Conservation (phyloP, 331 rosid species). For the Telfairia occidentalis region DNA sequence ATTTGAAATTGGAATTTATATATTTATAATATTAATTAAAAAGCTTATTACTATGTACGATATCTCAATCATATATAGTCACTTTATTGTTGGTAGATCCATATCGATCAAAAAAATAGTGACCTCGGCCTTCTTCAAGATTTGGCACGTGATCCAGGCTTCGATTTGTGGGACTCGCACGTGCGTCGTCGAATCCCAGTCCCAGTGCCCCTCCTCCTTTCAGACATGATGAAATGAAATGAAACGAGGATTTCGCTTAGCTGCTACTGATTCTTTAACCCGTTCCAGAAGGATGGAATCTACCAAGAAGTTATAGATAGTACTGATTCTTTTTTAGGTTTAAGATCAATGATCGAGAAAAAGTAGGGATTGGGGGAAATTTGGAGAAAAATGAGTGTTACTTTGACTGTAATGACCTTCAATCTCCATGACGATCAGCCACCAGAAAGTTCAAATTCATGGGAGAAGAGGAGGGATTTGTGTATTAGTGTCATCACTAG, state of each 20-base stretch:
- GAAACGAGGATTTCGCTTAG: not conserved
- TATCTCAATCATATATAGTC: not conserved
- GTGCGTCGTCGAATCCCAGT: not conserved
- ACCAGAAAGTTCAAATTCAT: slow-evolving; percentile 75
- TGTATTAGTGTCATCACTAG: slow-evolving; percentile 73
- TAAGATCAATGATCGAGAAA: not conserved
- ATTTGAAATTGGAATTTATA: not conserved
- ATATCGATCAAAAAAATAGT: not conserved
- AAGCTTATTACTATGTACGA: not conserved
- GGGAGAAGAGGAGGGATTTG: slow-evolving; percentile 91
- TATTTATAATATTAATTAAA: not conserved
- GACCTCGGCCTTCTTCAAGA: not conserved
- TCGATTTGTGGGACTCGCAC: slow-evolving; percentile 4
- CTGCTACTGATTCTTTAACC: slow-evolving; percentile 8
- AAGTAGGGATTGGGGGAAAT: not conserved
- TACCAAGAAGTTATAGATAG: not conserved
- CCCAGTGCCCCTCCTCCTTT: not conserved
- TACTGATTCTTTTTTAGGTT: not conserved
- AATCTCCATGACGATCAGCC: slow-evolving; percentile 81
- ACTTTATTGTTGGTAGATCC: not conserved
- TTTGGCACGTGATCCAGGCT: not conserved
- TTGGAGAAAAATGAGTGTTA: slow-evolving; percentile 61
- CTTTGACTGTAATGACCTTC: slow-evolving; percentile 89
- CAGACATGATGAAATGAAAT: not conserved
- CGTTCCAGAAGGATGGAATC: not conserved